A percentile compares a stretch with the other conserved stretches of the same genome.
Evolutionary conservation across 2,329 filamentous ascomycete species (phyloP).

Genomic region (Rutstroemia sp.): DNA sequence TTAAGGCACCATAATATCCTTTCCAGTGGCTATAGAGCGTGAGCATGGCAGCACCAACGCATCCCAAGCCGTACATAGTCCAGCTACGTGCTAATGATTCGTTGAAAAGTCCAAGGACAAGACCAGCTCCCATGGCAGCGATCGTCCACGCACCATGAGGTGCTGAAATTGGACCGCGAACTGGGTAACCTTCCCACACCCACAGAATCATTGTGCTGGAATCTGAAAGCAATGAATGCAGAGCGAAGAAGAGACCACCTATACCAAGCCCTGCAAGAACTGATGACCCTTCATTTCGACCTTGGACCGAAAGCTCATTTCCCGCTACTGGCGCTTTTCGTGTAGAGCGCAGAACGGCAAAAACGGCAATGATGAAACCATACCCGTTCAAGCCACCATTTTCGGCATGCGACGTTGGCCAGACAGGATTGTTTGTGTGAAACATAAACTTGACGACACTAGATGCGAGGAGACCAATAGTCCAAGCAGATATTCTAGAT

Average conservation of each 20-base stretch:
- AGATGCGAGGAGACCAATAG: conserved; percentile 75
- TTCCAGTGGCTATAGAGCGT: conserved; percentile 76
- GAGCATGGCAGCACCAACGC: conserved; percentile 68
- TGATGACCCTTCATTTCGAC: conserved; percentile 59
- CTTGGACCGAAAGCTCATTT: conserved; percentile 34
- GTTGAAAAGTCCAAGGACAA: conserved; percentile 67
- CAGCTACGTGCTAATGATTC: conserved; percentile 69
- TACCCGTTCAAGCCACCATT: conserved; percentile 92
- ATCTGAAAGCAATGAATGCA: conserved; percentile 91
- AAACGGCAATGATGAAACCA: conserved; percentile 66
- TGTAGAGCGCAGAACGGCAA: conserved; percentile 71
- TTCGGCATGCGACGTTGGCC: conserved; percentile 83
- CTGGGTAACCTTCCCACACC: conserved; percentile 95
- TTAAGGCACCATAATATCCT: conserved; percentile 79
- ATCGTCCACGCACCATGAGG: conserved; percentile 88
- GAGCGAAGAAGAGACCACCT: conserved; percentile 75
- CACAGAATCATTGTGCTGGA: conserved; percentile 98
- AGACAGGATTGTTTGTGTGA: conserved; percentile 92
- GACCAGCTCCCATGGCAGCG: conserved; percentile 75
- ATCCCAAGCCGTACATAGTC: conserved; percentile 72
- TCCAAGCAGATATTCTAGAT: conserved; percentile 71
- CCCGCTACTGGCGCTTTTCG: conserved; percentile 49
- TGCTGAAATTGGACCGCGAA: conserved; percentile 78
- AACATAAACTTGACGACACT: conserved; percentile 88
- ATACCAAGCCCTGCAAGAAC: conserved; percentile 69